Conservation (phyloP, 1,284 basidiomycete genomes). For the Ustilago trichophora region DNA sequence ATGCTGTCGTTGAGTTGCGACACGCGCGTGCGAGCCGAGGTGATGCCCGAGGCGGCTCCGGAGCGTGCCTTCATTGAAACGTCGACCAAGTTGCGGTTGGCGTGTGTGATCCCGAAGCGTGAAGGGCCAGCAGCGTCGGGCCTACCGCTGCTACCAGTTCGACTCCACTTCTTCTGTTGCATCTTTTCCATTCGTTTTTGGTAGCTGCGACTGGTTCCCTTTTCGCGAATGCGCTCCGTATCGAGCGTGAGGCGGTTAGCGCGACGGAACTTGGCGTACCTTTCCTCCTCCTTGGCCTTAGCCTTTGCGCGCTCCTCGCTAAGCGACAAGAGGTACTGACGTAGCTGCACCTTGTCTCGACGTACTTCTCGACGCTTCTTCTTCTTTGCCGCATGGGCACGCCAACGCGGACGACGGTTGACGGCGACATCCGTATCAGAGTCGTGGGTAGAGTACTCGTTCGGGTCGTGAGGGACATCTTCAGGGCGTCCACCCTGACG, state of each 20-base stretch:
- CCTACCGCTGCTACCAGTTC: conserved; percentile 1
- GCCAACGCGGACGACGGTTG: conserved; percentile 22
- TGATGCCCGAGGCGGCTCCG: conserved; percentile 6
- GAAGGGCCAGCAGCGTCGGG: conserved; percentile 17
- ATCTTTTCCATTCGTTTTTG: conserved; percentile 19
- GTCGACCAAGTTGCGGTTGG: conserved; percentile 19
- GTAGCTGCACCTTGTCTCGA: conserved; percentile 22
- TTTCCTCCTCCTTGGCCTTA: conserved; percentile 9
- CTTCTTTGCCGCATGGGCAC: conserved; percentile 29
- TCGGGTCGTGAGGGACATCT: conserved; percentile 3
- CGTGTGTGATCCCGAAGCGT: conserved; percentile 1
- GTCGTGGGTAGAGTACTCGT: conserved; percentile 10
- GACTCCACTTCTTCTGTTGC: conserved; percentile 14
- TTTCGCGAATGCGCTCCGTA: conserved; percentile 15
- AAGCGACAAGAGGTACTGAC: conserved; percentile 19
- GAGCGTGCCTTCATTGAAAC: conserved; percentile 30
- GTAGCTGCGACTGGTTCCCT: conserved; percentile 20
- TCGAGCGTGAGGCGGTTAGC: conserved; percentile 11
- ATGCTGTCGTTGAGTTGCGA: conserved; percentile 38
- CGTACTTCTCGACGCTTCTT: conserved; percentile 33
- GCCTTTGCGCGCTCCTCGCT: conserved; percentile 1
- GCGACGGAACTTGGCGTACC: conserved; percentile 11
- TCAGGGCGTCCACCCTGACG: conserved; percentile 33
- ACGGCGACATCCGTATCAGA: conserved; percentile 40
- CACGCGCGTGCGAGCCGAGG: conserved; percentile 20